These are phyloP conservation scores for Carpinus viminea DNA, from an alignment of 306 rosid genomes.

Conservation along the genomic window DNA sequence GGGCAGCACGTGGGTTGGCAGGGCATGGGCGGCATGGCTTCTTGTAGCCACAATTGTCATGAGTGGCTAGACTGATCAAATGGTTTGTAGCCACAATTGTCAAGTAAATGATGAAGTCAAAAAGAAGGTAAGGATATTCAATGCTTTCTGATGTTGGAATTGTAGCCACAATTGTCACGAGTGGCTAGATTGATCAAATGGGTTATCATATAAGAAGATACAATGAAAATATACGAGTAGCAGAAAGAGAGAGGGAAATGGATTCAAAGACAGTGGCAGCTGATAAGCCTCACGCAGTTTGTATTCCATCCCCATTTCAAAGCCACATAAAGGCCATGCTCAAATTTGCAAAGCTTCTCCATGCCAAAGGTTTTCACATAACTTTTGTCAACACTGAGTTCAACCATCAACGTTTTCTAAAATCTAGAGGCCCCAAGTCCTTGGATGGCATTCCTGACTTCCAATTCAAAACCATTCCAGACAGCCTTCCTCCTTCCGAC, in stretches of 20 bases:
- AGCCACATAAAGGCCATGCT: slow-evolving; percentile 20
- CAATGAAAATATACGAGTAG: no score
- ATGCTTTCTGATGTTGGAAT: no score
- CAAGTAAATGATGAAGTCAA: no score
- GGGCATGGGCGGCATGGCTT: no score
- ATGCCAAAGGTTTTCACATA: slow-evolving; percentile 3
- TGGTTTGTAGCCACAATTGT: no score
- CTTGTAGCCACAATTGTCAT: no score
- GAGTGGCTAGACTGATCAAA: no score
- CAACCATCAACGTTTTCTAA: slow-evolving; percentile 7
- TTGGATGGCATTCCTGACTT: slow-evolving; percentile 7
- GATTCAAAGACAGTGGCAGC: not conserved
- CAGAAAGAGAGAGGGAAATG: not conserved
- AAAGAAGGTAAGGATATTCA: no score
- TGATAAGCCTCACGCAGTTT: slow-evolving; percentile 9
- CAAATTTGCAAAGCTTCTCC: slow-evolving; percentile 23
- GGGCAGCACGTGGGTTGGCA: no score
- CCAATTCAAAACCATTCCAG: slow-evolving; percentile 21
- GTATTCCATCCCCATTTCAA: slow-evolving; percentile 4
- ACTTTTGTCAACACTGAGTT: slow-evolving; percentile 25
- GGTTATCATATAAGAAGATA: no score
- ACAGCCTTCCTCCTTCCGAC: slow-evolving; percentile 6
- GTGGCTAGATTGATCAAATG: no score
- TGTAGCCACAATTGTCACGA: no score
- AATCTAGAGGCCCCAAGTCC: slow-evolving; percentile 10